Evolutionary conservation across 176 grass and related monocot species (phyloP).

Genomic region (Lolium multiflorum): DNA sequence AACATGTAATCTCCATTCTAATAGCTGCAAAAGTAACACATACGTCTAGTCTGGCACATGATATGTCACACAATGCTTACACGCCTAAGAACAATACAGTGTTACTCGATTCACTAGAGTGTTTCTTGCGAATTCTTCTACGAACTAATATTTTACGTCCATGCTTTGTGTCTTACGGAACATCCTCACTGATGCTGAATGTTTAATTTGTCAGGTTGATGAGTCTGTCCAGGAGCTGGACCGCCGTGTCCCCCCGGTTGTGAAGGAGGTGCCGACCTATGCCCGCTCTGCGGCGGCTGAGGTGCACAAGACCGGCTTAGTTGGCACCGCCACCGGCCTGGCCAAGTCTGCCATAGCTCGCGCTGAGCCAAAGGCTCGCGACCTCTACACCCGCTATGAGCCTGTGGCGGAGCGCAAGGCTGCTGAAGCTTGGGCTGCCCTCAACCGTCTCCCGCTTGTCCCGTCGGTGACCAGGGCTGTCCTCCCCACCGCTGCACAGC

Average conservation of each 20-base stretch:
- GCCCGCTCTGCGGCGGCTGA: slow-evolving; percentile 66
- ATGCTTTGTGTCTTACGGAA: too few species aligned
- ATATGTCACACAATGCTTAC: too few species aligned
- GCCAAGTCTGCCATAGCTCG: slow-evolving; percentile 60
- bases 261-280: slow-evolving; percentile 66
- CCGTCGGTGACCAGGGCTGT: slow-evolving; percentile 69
- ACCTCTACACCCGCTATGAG: slow-evolving; percentile 80
- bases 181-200: not conserved
- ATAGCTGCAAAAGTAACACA: too few species aligned
- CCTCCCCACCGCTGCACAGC: slow-evolving; percentile 68
- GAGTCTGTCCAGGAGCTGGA: slow-evolving; percentile 75
- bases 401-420: slow-evolving; percentile 70
- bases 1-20: not conserved
- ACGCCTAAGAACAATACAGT: not conserved
- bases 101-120: not conserved
- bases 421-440: slow-evolving; percentile 65
- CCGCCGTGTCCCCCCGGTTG: slow-evolving; percentile 61
- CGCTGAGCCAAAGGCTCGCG: slow-evolving; percentile 60
- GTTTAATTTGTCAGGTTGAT: slow-evolving; percentile 44
- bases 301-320: slow-evolving; percentile 66
- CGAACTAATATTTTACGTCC: too few species aligned
- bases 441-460: slow-evolving; percentile 83
- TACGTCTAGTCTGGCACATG: not conserved
- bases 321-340: slow-evolving; percentile 66
- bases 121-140: not conserved